Evolutionary conservation across 2,329 filamentous ascomycete genomes (phyloP).

Genomic region (Nothophoma quercina): DNA sequence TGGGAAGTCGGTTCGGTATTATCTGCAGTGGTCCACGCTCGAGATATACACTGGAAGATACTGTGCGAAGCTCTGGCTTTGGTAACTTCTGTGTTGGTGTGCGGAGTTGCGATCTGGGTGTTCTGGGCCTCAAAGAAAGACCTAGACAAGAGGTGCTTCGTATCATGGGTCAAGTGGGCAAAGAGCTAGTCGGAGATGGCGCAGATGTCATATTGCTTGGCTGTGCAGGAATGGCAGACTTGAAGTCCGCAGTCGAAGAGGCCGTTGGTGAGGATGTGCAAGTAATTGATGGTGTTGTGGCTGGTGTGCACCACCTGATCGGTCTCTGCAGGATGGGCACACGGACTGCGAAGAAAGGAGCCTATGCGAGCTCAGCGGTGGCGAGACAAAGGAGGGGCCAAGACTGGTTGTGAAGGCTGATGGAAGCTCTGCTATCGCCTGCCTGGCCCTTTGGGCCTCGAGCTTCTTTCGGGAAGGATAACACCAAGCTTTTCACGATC

Average conservation of each 20-base stretch:
- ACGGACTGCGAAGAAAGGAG: slow-evolving; percentile 55
- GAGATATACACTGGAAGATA: slow-evolving; percentile 52
- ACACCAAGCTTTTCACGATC: background rate
- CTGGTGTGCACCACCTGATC: slow-evolving; percentile 56
- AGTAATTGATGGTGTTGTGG: slow-evolving; percentile 61
- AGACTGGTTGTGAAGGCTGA: slow-evolving; percentile 33
- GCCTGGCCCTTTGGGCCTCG: background rate
- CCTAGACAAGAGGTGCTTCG: slow-evolving; percentile 50
- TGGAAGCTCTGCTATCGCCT: background rate
- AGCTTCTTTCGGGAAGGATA: background rate
- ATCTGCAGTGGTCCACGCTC: slow-evolving; percentile 53
- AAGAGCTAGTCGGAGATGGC: slow-evolving; percentile 50
- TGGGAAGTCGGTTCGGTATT: slow-evolving; percentile 58
- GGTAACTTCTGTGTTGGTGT: slow-evolving; percentile 54
- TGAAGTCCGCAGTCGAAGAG: slow-evolving; percentile 56
- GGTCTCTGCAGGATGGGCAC: slow-evolving; percentile 57
- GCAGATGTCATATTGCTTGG: slow-evolving; percentile 56
- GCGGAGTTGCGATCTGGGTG: slow-evolving; percentile 52
- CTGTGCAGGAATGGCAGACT: slow-evolving; percentile 59
- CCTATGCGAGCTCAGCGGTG: slow-evolving; percentile 51
- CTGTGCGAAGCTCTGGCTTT: slow-evolving; percentile 54
- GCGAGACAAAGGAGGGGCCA: slow-evolving; percentile 44
- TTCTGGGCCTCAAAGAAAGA: slow-evolving; percentile 55
- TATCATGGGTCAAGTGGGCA: slow-evolving; percentile 51
- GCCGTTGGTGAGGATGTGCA: slow-evolving; percentile 57